Base-by-base conservation (phyloP, 140 eudicot species). In the Erigeron philadelphicus region DNA sequence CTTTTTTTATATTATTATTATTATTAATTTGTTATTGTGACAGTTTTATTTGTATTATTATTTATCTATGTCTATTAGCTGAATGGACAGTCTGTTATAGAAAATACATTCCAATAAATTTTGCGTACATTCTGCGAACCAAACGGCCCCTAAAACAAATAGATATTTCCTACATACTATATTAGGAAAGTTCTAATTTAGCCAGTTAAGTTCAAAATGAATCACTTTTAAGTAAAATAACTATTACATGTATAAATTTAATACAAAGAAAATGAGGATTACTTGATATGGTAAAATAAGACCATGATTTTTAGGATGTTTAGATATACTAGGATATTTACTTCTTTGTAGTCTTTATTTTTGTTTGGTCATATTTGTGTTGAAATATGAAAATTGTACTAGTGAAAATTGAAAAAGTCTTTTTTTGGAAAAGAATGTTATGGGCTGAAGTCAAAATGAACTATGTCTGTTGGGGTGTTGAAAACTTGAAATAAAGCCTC, bases 391-490 rank as follows among this genome's bases (percentile, higher is more conserved):
- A 67, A 7, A 15, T 13, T 23, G 61, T 76, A 75, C 74, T 35
- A 38, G 12, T 18, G 25, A 7, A 66, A 66, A 38, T 9, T 18
- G 25, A 7, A 66, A 66, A 23, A 11, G 38, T 3, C 64, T 12
- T 7, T 70, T 76, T 76, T 12, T 11, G 59, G 66, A 50, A 69
- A 68, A 69, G 18, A 43, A 69, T 62, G 44, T 17, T 69, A 49
- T 58, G 45, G 40, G 45, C 53, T 68, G 48, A 60, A 60, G 64
- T 67, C 64, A 48, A 57, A 59, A 17, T 56, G 44, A 53, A 54
- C 45, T 47, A 66, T 3, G 41, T 41, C 61, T 12, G 46, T 75
- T 67, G 11, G 46, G 64, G 47, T 58, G 56, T 59, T 60, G 58
- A n/a, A n/a, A n/a, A n/a, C n/a, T n/a, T n/a, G n/a, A 13, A 43